Evolutionary conservation across 148 eudicot species (phyloP).

Genomic region (Camellia granthamiana): DNA sequence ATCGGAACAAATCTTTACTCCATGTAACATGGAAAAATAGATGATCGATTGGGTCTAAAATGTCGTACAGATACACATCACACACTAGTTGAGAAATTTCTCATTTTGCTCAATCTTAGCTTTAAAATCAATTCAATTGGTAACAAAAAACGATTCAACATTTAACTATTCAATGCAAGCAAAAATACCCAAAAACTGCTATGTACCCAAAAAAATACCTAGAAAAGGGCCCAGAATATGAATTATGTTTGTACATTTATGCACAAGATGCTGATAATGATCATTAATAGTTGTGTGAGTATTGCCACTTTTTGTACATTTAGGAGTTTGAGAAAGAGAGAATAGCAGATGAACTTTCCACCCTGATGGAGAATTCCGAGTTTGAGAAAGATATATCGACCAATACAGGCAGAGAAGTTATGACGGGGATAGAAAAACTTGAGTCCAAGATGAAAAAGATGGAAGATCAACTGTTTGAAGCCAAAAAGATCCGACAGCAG

Average conservation of each 20-base stretch:
- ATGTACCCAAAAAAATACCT: no score
- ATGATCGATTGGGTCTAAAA: neutral
- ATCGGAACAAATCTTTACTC: neutral
- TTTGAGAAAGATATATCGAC: constrained; percentile 21
- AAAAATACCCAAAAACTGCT: no score
- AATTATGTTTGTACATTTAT: no score
- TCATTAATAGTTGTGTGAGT: no score
- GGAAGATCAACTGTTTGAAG: constrained; percentile 11
- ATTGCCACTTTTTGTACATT: neutral
- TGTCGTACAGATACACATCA: no score
- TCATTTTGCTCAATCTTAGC: neutral
- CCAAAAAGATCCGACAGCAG: constrained; percentile 8
- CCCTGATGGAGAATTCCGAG: constrained; percentile 19
- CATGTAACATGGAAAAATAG: neutral
- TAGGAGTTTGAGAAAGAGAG: constrained; percentile 28
- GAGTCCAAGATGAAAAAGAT: constrained; percentile 19
- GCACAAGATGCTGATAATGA: no score
- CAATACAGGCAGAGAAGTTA: constrained; percentile 21
- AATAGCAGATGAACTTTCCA: constrained; percentile 21
- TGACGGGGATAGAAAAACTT: constrained; percentile 9
- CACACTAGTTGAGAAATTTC: no score
- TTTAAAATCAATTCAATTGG: neutral
- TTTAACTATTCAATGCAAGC: neutral
- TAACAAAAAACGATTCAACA: neutral
- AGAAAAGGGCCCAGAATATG: no score